Base-by-base conservation (phyloP, 192 early-diverging fungal species). In the Phlyctochytrium bullatum region DNA sequence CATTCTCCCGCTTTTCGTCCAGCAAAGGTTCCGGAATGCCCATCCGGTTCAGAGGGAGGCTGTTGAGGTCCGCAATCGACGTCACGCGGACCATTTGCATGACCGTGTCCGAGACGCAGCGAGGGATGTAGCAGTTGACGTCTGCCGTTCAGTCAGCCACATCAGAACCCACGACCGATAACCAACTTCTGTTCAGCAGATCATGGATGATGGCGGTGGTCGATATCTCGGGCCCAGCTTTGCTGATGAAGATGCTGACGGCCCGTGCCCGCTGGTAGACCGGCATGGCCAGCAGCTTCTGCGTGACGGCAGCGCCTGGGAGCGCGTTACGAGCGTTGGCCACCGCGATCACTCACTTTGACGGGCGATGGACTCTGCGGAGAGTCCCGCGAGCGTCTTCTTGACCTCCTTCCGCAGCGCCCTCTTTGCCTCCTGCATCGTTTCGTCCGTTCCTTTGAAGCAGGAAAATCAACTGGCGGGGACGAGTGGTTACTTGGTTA, bases 31-130 rank as follows among this genome's bases (percentile, higher is more conserved):
- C 69, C 16, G 28, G 28, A 33, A 71, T 71, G 4, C 69, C 69
- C 69, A 71, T 71, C 51, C 35, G 28, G 33, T 71, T 71, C 52
- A 63, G 4, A 4, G 69, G 69, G 10, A 71, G 56, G n/a, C 20
- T 25, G 14, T 31, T 32, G 50, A 71, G 29, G 3, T 71, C 69
- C 6, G 3, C 23, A 23, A 64, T 2, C 4, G 25, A 30, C 14
- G 2, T 17, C n/a, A 71, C 20, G 10, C 69, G 69, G 3, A 71
- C 69, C 69, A 71, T 71, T 50, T 71, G 52, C 69, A 71, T 71
- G 31, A 30, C 30, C 2, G 69, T 71, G 14, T 25, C 23, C 36
- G 61, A 63, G 4, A 71, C 56, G 62, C 69, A 71, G 0, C 69
- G 69, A 0, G 69, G 69, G n/a, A 71, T 71, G 29, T 31, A 71